These are phyloP conservation scores for Trichoderma atrobrunneum DNA, from an alignment of 2,329 filamentous ascomycete species.

Conservation along the genomic window DNA sequence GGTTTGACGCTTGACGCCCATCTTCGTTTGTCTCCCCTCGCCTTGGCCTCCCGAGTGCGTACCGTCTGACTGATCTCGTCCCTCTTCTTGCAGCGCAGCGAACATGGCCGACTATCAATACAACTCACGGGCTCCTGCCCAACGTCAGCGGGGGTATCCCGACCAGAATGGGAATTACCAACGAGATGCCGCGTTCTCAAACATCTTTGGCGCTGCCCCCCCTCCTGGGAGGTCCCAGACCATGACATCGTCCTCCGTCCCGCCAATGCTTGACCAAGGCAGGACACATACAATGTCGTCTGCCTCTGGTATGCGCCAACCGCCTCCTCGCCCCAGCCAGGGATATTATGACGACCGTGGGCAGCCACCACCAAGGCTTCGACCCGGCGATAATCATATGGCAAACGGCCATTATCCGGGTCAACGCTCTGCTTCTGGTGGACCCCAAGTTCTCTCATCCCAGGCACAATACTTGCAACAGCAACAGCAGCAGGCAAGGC, in stretches of 20 bases:
- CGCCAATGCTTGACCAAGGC: conserved; percentile 54
- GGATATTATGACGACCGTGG: conserved; percentile 37
- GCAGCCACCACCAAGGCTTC: conserved; percentile 27
- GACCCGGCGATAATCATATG: conserved; percentile 38
- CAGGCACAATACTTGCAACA: conserved; percentile 47
- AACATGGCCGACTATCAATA: conserved; percentile 60
- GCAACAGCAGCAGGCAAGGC: conserved; percentile 43
- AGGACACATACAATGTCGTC: conserved; percentile 79
- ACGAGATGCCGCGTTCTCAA: conserved; percentile 91
- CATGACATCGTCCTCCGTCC: conserved; percentile 76
- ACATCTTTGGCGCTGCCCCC: conserved; percentile 87
- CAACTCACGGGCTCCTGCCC: conserved; percentile 48
- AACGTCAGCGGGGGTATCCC: conserved; percentile 48
- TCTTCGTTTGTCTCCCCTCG: conserved; percentile 24
- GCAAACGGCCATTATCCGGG: conserved; percentile 53
- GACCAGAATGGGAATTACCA: conserved; percentile 56
- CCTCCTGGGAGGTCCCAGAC: conserved; percentile 89
- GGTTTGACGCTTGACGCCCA: conserved; percentile 26
- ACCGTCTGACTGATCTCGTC: conserved; percentile 18
- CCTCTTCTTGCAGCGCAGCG: conserved; percentile 1
- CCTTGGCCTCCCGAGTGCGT: neutral
- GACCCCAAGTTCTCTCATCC: conserved; percentile 44
- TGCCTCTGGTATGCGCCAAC: conserved; percentile 56
- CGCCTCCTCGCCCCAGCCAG: conserved; percentile 55
- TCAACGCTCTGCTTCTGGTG: conserved; percentile 51